These are phyloP conservation scores for Neoascochyta sp. DNA, from an alignment of 2,329 filamentous ascomycete species.

Conservation along the genomic window DNA sequence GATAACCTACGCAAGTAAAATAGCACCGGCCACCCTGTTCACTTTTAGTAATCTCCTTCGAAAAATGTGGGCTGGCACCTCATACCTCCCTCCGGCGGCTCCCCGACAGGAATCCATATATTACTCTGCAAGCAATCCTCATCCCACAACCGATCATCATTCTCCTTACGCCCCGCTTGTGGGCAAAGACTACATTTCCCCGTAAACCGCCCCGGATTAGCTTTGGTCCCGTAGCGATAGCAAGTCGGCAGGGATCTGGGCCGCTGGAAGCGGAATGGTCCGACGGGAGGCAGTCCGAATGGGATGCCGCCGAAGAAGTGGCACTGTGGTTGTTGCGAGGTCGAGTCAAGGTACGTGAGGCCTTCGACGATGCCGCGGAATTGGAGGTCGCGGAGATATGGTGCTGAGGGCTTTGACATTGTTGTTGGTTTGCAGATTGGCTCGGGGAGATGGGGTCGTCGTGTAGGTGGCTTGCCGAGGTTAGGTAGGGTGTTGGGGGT, in stretches of 20 bases:
- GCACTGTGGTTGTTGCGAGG: conserved; percentile 37
- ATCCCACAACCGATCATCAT: conserved; percentile 36
- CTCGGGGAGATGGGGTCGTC: no score
- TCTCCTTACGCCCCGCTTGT: conserved; percentile 39
- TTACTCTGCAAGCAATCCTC: conserved; percentile 58
- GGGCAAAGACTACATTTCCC: conserved; percentile 48
- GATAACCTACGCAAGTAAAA: conserved; percentile 53
- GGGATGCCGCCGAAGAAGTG: conserved; percentile 56
- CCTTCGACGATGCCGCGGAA: conserved; percentile 51
- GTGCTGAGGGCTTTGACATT: conserved; percentile 19
- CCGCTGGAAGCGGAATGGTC: conserved; percentile 48
- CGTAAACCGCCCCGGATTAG: conserved; percentile 47
- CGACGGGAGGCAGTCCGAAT: conserved; percentile 51
- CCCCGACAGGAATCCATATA: conserved; percentile 52
- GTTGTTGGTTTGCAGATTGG: no score
- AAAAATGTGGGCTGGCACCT: background rate
- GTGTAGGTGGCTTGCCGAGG: no score
- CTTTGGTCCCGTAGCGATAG: conserved; percentile 51
- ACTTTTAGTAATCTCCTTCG: background rate
- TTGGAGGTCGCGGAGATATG: conserved; percentile 38
- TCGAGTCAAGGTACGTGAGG: conserved; percentile 40
- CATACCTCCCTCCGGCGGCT: conserved; percentile 39
- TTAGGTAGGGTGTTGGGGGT: no score
- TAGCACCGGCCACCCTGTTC: conserved; percentile 54
- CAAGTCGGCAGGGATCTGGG: conserved; percentile 47